Conservation (phyloP, 495 filamentous ascomycete genomes). For the Lichina pygmaea region DNA sequence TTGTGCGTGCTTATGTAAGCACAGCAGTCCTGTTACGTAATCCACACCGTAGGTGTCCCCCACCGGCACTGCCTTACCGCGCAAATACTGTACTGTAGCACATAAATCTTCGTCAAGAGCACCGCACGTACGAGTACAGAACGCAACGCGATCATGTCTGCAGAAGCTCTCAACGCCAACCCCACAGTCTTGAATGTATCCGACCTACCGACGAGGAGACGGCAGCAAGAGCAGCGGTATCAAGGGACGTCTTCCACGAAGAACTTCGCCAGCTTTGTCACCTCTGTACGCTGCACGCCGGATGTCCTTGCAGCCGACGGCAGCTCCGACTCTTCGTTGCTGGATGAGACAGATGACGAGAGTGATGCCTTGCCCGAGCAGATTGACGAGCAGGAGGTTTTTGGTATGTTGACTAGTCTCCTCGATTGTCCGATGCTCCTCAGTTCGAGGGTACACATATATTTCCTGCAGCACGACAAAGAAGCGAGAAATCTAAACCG, state of each 20-base stretch:
- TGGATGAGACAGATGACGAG: conserved; percentile 17
- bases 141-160: conserved; percentile 9
- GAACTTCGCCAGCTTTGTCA: conserved; percentile 17
- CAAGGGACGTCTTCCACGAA: conserved; percentile 15
- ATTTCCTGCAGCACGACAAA: too few relatives aligned
- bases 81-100: too few relatives aligned
- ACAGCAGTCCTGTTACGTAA: too few relatives aligned
- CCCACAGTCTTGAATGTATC: conserved; percentile 76
- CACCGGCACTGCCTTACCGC: too few relatives aligned
- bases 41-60: too few relatives aligned
- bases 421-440: too few relatives aligned
- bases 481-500: too few relatives aligned
- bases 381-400: conserved; percentile 92
- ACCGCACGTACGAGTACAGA: background rate
- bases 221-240: conserved; percentile 15
- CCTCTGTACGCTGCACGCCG: conserved; percentile 19
- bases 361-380: conserved; percentile 44
- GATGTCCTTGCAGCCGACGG: conserved; percentile 23
- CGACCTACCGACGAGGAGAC: conserved; percentile 62
- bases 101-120: too few relatives aligned
- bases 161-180: conserved; percentile 65
- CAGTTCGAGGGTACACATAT: too few relatives aligned
- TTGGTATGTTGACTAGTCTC: conserved; percentile 26
- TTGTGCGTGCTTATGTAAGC: too few relatives aligned
- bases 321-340: conserved; percentile 8